Conservation (phyloP, 2,329 filamentous ascomycete genomes). For the Epichloe bromicola region DNA sequence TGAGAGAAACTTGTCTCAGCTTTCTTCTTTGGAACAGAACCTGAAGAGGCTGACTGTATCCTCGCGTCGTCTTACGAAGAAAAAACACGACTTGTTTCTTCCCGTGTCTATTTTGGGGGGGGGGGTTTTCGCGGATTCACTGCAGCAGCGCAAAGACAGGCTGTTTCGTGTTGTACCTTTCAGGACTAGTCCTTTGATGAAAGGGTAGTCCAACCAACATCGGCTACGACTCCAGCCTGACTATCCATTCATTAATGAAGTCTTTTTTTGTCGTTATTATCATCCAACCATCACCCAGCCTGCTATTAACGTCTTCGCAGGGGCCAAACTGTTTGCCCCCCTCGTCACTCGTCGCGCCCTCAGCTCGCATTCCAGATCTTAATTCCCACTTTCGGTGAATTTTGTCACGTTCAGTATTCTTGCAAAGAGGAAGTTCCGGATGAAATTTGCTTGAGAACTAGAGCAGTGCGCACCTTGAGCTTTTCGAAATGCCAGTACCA, state of each 20-base stretch:
- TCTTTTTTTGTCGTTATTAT: not conserved
- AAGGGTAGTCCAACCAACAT: not conserved
- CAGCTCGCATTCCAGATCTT: too few species aligned
- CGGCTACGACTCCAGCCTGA: not conserved
- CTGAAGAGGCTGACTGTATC: constrained; percentile 3
- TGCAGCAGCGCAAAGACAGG: not conserved
- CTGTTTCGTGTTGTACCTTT: not conserved
- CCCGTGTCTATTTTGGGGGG: not conserved
- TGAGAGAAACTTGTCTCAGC: constrained; percentile 19
- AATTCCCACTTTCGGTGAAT: too few species aligned
- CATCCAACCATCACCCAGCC: not conserved
- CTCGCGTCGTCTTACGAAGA: constrained; percentile 5
- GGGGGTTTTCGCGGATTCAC: constrained; percentile 2
- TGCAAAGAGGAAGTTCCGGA: not conserved
- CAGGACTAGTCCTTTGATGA: not conserved
- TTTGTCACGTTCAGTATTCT: not conserved
- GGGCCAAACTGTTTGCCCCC: not conserved
- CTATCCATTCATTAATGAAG: not conserved
- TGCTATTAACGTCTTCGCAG: not conserved
- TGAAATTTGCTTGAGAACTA: not conserved
- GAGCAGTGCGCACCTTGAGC: not conserved
- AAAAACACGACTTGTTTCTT: too few species aligned
- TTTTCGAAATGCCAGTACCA: constrained; percentile 4
- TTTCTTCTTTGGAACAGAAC: constrained; percentile 15
- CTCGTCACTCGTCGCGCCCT: not conserved